A percentile compares a stretch with the other conserved stretches of the same genome.
Conservation (phyloP, 73 alveolate genomes). For the Strombidium stylifer region DNA sequence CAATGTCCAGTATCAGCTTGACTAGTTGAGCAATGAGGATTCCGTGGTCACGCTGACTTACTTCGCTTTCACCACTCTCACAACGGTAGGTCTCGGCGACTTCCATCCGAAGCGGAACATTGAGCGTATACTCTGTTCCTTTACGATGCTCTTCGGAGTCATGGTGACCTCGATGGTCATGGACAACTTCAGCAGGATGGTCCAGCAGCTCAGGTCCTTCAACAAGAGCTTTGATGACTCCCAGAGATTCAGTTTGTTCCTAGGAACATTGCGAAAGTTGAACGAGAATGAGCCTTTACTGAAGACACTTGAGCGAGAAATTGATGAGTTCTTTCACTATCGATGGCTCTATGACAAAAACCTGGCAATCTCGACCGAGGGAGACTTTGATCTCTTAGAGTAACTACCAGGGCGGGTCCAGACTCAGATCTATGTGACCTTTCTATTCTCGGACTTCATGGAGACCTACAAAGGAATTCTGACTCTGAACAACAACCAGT, state of each 20-base stretch:
- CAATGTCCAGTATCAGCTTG: no score
- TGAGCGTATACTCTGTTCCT: slow-evolving; percentile 77
- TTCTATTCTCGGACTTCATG: slow-evolving; percentile 54
- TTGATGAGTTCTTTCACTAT: slow-evolving; percentile 78
- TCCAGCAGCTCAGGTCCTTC: slow-evolving; percentile 68
- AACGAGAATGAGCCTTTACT: slow-evolving; percentile 66
- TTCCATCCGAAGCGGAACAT: slow-evolving; percentile 67
- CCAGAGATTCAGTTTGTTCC: slow-evolving; percentile 69
- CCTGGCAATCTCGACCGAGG: slow-evolving; percentile 40
- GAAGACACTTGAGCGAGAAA: slow-evolving; percentile 53
- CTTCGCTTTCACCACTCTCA: slow-evolving; percentile 79
- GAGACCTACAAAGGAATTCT: slow-evolving; percentile 41
- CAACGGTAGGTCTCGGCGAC: slow-evolving; percentile 92
- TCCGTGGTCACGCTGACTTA: slow-evolving; percentile 76
- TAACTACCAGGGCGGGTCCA: slow-evolving; percentile 54
- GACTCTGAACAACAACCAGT: slow-evolving; percentile 26
- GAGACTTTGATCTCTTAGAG: slow-evolving; percentile 43
- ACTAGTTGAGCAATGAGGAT: no score
- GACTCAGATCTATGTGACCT: slow-evolving; percentile 48
- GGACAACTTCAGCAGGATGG: slow-evolving; percentile 79
- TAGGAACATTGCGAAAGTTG: slow-evolving; percentile 64
- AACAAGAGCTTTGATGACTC: slow-evolving; percentile 79
- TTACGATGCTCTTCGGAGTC: slow-evolving; percentile 83
- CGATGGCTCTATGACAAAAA: slow-evolving; percentile 79
- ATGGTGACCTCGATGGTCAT: slow-evolving; percentile 86